Evolutionary conservation across 1,284 basidiomycete genomes (phyloP).

Genomic region (Sporisorium graminicola): DNA sequence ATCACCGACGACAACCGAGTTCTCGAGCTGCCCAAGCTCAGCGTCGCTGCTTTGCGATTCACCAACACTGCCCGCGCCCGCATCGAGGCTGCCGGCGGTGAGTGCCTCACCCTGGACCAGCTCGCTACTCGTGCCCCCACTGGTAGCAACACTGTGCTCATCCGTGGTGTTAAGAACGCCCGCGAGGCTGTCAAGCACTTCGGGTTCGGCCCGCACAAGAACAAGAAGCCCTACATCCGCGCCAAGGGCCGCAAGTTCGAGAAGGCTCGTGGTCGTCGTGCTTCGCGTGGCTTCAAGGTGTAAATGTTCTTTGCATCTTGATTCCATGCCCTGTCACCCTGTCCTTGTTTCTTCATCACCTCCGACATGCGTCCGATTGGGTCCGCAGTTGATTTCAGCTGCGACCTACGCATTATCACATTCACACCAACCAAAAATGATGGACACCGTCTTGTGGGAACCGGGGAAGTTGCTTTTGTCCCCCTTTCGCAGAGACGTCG

Average conservation of each 20-base stretch:
- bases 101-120: constrained; percentile 94
- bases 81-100: constrained; percentile 94
- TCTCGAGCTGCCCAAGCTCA: constrained; percentile 87
- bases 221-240: constrained; percentile 93
- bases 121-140: constrained; percentile 93
- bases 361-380: not conserved
- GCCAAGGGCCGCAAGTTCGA: constrained; percentile 94
- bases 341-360: not conserved
- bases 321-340: not conserved
- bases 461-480: not conserved
- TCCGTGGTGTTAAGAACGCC: constrained; percentile 91
- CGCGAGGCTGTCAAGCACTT: constrained; percentile 97
- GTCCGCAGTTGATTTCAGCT: too few species aligned
- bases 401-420: not conserved
- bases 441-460: not conserved
- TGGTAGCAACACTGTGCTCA: constrained; percentile 92
- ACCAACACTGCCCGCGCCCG: constrained; percentile 91
- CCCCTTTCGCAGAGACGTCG: not conserved
- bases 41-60: constrained; percentile 95
- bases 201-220: constrained; percentile 72
- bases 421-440: not conserved
- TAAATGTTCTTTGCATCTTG: constrained; percentile 30
- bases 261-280: constrained; percentile 72
- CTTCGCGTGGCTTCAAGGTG: constrained; percentile 71
- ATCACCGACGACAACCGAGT: constrained; percentile 97